Evolutionary conservation across 83 land plant genomes (phyloP), one percentile per base, ranked within the genome.

Genomic region (Picea engelmannii): DNA sequence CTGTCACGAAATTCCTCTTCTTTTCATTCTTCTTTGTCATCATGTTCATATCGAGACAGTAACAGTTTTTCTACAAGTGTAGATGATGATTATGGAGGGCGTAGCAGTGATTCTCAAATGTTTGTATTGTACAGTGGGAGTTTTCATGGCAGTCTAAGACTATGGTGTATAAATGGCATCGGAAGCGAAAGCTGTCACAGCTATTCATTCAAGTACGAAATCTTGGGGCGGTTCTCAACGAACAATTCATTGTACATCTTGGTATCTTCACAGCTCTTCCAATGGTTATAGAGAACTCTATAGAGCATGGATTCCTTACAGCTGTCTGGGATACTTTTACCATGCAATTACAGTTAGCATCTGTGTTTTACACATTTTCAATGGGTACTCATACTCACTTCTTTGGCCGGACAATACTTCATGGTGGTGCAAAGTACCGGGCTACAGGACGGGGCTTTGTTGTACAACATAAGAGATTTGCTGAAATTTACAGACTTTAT

Each of bases 361-460:
- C 99, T 52, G 79, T 95, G 21, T 96, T 96, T 76, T 95, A 88
- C 83, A 95, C 96, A n/a, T 96, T 96, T 82, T 96, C 98, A 16
- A 87, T 96, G 96, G 99, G 98, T 64, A 96, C 99, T 35, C 88
- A 87, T 4, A 81, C 92, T 31, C 96, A 96, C 79, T 96, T 77
- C 87, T 96, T 93, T 84, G 99, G 99, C 1, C 87, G 96, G 24
- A 96, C 98, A n/a, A 88, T 96, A 70, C 95, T 96, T 70, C 98
- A 96, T 84, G 99, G 98, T 1, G 99, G 99, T 77, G 99, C 96
- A 38, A 95, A 92, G 88, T 96, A 96, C 74, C 89, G 93, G 61
- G 95, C 96, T 58, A 96, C 96, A 15, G 98, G 98, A 31, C 92
- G 98, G 64, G 96, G 98, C 21, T 96, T 96, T 86, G 98, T 94